phyloP scores from a whole-genome alignment of 176 grass and related monocot species.

The Poa annua region DNA sequence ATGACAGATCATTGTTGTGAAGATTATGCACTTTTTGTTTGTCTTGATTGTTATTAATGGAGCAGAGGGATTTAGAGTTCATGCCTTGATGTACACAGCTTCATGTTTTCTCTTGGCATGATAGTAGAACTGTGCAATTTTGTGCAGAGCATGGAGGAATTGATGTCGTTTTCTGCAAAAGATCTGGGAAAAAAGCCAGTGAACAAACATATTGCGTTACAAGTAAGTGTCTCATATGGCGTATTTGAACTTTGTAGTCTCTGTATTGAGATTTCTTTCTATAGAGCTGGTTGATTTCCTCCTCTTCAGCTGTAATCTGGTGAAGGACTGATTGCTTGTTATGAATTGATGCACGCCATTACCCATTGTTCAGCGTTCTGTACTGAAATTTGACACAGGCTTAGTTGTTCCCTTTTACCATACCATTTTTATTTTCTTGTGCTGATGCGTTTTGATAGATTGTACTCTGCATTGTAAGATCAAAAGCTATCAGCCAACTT shows the following conservation, averaged over 20 bases:
- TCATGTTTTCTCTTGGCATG: slow-evolving; percentile 21
- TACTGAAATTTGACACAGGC: slow-evolving; percentile 3
- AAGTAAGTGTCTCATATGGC: slow-evolving; percentile 47
- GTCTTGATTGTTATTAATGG: slow-evolving; percentile 5
- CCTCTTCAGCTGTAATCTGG: slow-evolving; percentile 7
- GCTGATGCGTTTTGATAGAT: neutral
- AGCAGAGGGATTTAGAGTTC: slow-evolving; percentile 22
- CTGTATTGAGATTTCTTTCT: slow-evolving; percentile 21
- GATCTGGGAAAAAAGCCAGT: slow-evolving; percentile 54
- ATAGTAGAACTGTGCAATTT: slow-evolving; percentile 26
- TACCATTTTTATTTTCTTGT: slow-evolving; percentile 22
- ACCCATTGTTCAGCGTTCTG: neutral
- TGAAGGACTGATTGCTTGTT: slow-evolving; percentile 14
- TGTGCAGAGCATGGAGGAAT: slow-evolving; percentile 84
- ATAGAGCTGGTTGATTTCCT: neutral
- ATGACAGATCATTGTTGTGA: slow-evolving; percentile 15
- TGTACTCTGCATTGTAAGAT: neutral
- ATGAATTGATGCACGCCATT: neutral
- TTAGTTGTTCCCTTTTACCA: neutral
- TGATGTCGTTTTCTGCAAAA: slow-evolving; percentile 68
- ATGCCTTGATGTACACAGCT: slow-evolving; percentile 4
- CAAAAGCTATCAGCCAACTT: slow-evolving; percentile 22
- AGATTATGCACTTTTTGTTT: slow-evolving; percentile 39
- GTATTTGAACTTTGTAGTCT: slow-evolving; percentile 26
- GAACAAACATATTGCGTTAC: slow-evolving; percentile 35